Evolutionary conservation across 495 filamentous ascomycete genomes (phyloP).

Genomic region (Lasiosphaeriaceae sp.): DNA sequence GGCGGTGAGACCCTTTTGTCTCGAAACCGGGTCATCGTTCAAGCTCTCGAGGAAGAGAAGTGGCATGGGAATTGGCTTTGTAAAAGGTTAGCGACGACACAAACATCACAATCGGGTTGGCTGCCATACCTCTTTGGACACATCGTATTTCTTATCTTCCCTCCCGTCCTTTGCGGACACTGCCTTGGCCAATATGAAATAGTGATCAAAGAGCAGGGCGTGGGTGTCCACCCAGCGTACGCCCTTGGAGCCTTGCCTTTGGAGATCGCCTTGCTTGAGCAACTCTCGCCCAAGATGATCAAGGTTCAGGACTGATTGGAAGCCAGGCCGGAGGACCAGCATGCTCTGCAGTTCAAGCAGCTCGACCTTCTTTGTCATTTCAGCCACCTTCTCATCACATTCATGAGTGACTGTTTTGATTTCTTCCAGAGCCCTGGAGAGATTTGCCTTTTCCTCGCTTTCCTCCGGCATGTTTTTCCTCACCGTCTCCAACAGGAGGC

Average conservation of each 20-base stretch:
- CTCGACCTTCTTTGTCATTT: slow-evolving; percentile 88
- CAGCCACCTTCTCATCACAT: slow-evolving; percentile 90
- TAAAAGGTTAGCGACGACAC: slow-evolving; percentile 7
- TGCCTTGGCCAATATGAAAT: slow-evolving; percentile 86
- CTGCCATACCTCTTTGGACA: slow-evolving; percentile 74
- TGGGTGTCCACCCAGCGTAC: slow-evolving; percentile 91
- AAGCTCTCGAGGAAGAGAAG: slow-evolving; percentile 86
- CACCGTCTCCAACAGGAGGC: slow-evolving; percentile 76
- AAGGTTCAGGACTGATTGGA: slow-evolving; percentile 86
- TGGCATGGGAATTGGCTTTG: slow-evolving; percentile 91
- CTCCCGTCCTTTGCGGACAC: slow-evolving; percentile 62
- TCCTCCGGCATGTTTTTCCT: slow-evolving; percentile 79
- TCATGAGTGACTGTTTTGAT: slow-evolving; percentile 88
- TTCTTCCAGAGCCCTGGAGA: slow-evolving; percentile 87
- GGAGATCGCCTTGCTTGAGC: slow-evolving; percentile 84
- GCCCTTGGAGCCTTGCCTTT: slow-evolving; percentile 78
- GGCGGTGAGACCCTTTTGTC: slow-evolving; percentile 77
- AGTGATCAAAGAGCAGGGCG: slow-evolving; percentile 93
- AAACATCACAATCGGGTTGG: slow-evolving; percentile 5
- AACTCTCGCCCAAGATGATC: slow-evolving; percentile 88
- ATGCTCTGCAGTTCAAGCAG: slow-evolving; percentile 79
- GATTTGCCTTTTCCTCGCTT: slow-evolving; percentile 83
- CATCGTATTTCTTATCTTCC: slow-evolving; percentile 86
- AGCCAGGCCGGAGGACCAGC: slow-evolving; percentile 77
- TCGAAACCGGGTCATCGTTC: slow-evolving; percentile 84